A percentile compares a stretch with the other conserved stretches of the same genome.
Conservation (phyloP, 306 rosid genomes). For the Corylus avellana region DNA sequence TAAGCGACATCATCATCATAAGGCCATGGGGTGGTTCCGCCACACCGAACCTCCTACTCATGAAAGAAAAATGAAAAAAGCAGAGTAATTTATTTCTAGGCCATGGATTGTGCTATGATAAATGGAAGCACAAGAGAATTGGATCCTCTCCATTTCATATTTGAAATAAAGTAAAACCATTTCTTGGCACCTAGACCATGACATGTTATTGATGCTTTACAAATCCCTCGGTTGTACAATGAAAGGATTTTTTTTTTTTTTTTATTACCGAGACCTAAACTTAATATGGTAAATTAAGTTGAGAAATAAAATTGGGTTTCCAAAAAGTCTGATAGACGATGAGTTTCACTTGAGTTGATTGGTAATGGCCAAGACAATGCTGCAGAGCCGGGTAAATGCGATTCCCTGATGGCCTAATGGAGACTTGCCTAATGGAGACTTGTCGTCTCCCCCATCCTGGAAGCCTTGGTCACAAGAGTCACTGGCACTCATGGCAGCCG, state of each 20-base stretch:
- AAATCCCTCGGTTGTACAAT: background rate
- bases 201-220: background rate
- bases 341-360: background rate
- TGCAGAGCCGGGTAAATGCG: slow-evolving; percentile 1
- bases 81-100: background rate
- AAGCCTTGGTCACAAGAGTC: slow-evolving; percentile 27
- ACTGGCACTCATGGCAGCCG: slow-evolving; percentile 13
- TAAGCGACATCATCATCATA: no score
- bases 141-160: no score
- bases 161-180: background rate
- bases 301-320: no score
- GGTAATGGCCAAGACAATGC: slow-evolving; percentile 21
- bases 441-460: background rate
- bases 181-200: background rate
- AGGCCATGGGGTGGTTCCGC: no score
- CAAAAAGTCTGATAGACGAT: no score
- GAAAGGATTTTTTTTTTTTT: background rate
- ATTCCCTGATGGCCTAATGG: background rate
- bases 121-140: background rate
- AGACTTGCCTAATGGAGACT: slow-evolving; percentile 17
- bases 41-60: no score
- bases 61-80: no score
- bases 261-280: background rate
- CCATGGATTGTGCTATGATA: background rate
- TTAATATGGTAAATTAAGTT: background rate